phyloP scores from a whole-genome alignment of 345 rosid species.

The Sonneratia caseolaris region DNA sequence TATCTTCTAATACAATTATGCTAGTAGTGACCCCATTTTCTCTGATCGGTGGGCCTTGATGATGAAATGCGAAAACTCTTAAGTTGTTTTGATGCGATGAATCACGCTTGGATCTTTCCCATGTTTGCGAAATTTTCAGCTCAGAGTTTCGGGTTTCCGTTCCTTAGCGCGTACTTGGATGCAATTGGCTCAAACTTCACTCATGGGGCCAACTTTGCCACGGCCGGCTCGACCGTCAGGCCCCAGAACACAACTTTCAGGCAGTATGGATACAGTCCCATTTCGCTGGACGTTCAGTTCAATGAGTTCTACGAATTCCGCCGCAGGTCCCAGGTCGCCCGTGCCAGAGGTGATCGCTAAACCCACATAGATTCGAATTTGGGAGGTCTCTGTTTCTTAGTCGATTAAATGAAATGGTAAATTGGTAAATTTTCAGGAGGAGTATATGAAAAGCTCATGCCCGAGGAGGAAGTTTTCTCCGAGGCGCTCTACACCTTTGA shows the following conservation, averaged over 20 bases:
- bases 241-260: constrained; percentile 59
- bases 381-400: neutral
- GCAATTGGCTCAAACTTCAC: constrained; percentile 70
- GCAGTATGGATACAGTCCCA: constrained; percentile 77
- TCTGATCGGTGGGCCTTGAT: no score
- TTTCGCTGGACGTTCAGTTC: constrained; percentile 63
- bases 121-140: constrained; percentile 27
- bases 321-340: constrained; percentile 46
- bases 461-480: constrained; percentile 33
- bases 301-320: constrained; percentile 45
- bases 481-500: constrained; percentile 52
- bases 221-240: constrained; percentile 80
- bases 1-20: no score
- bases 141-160: constrained; percentile 43
- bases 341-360: constrained; percentile 25
- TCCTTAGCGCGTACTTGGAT: constrained; percentile 66
- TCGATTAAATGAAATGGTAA: neutral
- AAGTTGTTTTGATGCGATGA: no score
- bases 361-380: neutral
- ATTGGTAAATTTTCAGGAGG: constrained; percentile 17
- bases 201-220: constrained; percentile 87
- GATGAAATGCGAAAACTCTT: no score
- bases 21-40: no score
- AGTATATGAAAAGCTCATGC: constrained; percentile 38
- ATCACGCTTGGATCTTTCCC: neutral